Evolutionary conservation across 371 early-diverging fungal genomes (phyloP), one percentile per base, ranked within the genome.

Genomic region (Basidiobolus heterosporus): DNA sequence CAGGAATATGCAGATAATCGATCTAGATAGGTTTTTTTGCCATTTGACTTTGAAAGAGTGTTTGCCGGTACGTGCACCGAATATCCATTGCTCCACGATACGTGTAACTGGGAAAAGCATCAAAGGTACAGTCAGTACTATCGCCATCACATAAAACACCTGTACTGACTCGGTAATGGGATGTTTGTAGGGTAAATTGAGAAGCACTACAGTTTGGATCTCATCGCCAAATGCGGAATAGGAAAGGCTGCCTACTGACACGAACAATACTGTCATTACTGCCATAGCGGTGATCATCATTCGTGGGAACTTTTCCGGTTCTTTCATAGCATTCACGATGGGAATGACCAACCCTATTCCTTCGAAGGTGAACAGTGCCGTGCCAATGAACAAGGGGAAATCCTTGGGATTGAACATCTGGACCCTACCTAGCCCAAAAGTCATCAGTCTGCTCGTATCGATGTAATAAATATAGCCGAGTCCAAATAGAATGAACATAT

Each of bases 321-420:
- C 74, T 56, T 78, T 79, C 87, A 86, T 89, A 0, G 78, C 72
- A 52, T 76, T 75, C 6, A 72, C 71, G 23, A 77, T 80, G 0
- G 80, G 78, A 38, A 77, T 75, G 14, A 80, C 77, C 36, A 90
- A 54, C n/a, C 90, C 85, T 56, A 87, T 83, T 21, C 91, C 91
- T 58, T 90, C 91, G 59, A 82, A 90, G 0, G 88, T 84, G 58
- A 85, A 90, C 19, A 86, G 76, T 53, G 87, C 81, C n/a, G 88
- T 88, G 21, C 90, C 90, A 45, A 90, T 70, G 57, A 86, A 85
- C 9, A 90, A 54, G 1, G 83, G 72, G 53, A 85, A 85, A 47
- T 73, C 67, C 9, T 68, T 54, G 17, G 70, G 57, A 56, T 85
- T 87, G 66, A 84, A 76, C 50, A 69, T 55, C 3, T 61, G 55